Evolutionary conservation across 768 basidiomycete genomes (phyloP), one percentile per base, ranked within the genome.

Genomic region (Serendipita sp.): DNA sequence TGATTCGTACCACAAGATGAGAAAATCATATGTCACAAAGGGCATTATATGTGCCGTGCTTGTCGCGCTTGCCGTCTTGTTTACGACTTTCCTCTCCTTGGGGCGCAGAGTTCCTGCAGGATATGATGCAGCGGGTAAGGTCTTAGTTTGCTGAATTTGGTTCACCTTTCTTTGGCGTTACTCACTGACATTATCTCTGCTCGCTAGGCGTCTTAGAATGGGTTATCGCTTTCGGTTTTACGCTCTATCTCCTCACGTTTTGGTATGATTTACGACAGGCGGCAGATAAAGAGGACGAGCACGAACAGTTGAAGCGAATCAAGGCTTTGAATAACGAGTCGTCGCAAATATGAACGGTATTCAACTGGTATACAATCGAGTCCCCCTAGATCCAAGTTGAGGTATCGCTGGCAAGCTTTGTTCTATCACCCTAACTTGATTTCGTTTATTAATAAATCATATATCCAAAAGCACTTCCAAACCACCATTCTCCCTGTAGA

Each of bases 241-340:
- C 84, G 3, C 78, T 87, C 68, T 90, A 86, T 72, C 74, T 89
- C 45, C 75, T 88, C 65, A 85, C 86, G 0, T 90, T 87, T 74
- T 82, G 73, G 67, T 86, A 80, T 71, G 89, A 91, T 72, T 77
- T 88, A n/a, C 76, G 63, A 32, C 56, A 30, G 24, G 56, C 56
- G 28, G 56, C 56, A 8, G 41, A 41, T 7, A 41, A 41, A 13
- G 13, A 41, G 5, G 41, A 41, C 41, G 41, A 41, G 41, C 41
- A 41, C 41, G 41, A 41, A 7, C 41, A 41, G 13, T 41, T 41
- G 41, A 41, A 41, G 41, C 41, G 41, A 13, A 41, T 41, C 7
- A 41, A 41, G 41, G 41, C 5, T 5, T 41, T 41, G 13, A 5
- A 41, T 5, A 41, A 41, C 41, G 41, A 13, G 7, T 13, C 1